A percentile compares a stretch with the other conserved stretches of the same genome.
Conservation (phyloP, 2,329 filamentous ascomycete genomes). For the Cadophora sp. region DNA sequence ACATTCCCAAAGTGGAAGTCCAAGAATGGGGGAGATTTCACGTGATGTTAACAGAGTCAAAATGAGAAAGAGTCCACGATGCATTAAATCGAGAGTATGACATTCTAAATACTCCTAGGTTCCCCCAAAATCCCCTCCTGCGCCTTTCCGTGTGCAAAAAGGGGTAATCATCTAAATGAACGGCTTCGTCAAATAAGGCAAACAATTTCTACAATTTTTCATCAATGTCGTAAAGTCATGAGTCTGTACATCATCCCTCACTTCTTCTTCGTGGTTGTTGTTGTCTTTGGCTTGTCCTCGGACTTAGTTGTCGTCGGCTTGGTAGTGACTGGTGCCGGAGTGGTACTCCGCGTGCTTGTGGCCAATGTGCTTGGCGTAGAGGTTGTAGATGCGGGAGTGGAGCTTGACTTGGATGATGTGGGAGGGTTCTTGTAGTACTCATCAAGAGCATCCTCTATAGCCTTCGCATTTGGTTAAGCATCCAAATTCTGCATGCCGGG, state of each 20-base stretch:
- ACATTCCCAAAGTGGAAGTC: slow-evolving; percentile 8
- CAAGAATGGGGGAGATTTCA: slow-evolving; percentile 19
- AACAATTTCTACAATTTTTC: background rate
- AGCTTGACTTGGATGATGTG: background rate
- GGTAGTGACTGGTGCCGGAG: background rate
- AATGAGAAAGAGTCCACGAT: background rate
- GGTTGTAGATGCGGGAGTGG: background rate
- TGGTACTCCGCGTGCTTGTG: background rate
- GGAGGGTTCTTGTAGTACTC: slow-evolving; percentile 29
- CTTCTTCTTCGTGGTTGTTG: slow-evolving; percentile 13
- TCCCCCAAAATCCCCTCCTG: no score
- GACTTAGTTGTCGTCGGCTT: slow-evolving; percentile 9
- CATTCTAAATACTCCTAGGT: background rate
- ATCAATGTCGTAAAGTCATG: background rate
- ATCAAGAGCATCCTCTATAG: slow-evolving; percentile 26
- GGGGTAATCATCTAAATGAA: no score
- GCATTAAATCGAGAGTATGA: background rate
- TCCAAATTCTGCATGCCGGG: slow-evolving; percentile 33
- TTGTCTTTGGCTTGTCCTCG: slow-evolving; percentile 4
- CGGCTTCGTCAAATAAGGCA: background rate
- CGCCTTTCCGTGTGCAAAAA: background rate
- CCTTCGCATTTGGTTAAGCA: slow-evolving; percentile 35
- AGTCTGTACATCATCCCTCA: background rate
- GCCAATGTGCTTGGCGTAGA: slow-evolving; percentile 1
- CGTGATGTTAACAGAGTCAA: slow-evolving; percentile 10